Conservation (phyloP, 2,329 filamentous ascomycete genomes). For the Fusarium stilboides region DNA sequence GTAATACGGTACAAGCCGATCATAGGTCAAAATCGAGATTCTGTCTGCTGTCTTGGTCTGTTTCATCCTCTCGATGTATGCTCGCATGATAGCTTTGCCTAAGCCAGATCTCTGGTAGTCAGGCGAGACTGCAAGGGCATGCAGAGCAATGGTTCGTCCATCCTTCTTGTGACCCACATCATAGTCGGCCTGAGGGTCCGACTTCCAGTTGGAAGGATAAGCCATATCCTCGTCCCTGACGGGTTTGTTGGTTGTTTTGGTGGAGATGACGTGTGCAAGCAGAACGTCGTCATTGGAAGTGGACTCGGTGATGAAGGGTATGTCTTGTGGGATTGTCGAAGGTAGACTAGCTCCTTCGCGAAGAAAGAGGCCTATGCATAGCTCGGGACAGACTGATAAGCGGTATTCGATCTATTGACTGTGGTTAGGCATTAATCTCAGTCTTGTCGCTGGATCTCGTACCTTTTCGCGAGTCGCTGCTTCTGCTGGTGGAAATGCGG, state of each 20-base stretch:
- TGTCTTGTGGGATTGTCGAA: slow-evolving; percentile 11
- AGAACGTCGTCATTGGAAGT: slow-evolving; percentile 32
- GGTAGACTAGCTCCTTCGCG: slow-evolving; percentile 9
- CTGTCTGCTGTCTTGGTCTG: slow-evolving; percentile 39
- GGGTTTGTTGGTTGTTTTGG: slow-evolving; percentile 38
- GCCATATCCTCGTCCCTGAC: slow-evolving; percentile 51
- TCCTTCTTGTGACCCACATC: slow-evolving; percentile 45
- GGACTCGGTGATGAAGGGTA: slow-evolving; percentile 23
- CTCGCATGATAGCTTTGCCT: slow-evolving; percentile 47
- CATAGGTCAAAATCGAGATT: slow-evolving; percentile 52
- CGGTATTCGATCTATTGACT: slow-evolving; percentile 51
- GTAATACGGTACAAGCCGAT: slow-evolving; percentile 51
- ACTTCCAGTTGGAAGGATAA: slow-evolving; percentile 47
- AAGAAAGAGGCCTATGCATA: slow-evolving; percentile 50
- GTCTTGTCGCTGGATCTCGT: too few species aligned
- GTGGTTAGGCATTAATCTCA: background rate
- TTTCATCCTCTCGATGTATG: slow-evolving; percentile 45
- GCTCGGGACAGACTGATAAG: slow-evolving; percentile 47
- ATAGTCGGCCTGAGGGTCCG: slow-evolving; percentile 21
- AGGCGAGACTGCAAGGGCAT: slow-evolving; percentile 50
- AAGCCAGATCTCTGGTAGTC: slow-evolving; percentile 46
- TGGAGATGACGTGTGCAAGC: slow-evolving; percentile 51
- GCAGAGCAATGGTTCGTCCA: slow-evolving; percentile 50
- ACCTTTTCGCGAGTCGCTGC: slow-evolving; percentile 52
- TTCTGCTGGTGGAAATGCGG: slow-evolving; percentile 51